Percentiles rank a stretch among this genome's conserved stretches.
Evolutionary conservation across 345 rosid species (phyloP).

Genomic region (Arabidopsis thaliana): TAIR10.1 NC_003074.8:15965501-15966000

Average conservation of each 20-base stretch:
- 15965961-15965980: not conserved
- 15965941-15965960: not conserved
- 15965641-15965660: not conserved
- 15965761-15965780: conserved; percentile 21
- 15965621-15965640: not conserved
- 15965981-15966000: conserved; percentile 22
- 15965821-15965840: not conserved
- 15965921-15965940: conserved; percentile 19
- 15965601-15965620: not conserved
- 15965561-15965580: not conserved
- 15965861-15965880: not conserved
- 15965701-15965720: not conserved
- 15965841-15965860: conserved; percentile 31
- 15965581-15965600: not conserved
- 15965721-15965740: not conserved
- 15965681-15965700: not conserved
- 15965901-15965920: conserved; percentile 8
- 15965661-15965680: not conserved
- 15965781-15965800: not conserved
- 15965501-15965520: not conserved
- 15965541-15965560: not conserved
- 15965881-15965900: conserved; percentile 18
- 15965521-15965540: too few species aligned
- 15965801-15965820: not conserved
- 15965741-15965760: not conserved